Evolutionary conservation across 305 asterid genomes (phyloP), one percentile per base, ranked within the genome.

Genomic region (Fraxinus sp.): DNA sequence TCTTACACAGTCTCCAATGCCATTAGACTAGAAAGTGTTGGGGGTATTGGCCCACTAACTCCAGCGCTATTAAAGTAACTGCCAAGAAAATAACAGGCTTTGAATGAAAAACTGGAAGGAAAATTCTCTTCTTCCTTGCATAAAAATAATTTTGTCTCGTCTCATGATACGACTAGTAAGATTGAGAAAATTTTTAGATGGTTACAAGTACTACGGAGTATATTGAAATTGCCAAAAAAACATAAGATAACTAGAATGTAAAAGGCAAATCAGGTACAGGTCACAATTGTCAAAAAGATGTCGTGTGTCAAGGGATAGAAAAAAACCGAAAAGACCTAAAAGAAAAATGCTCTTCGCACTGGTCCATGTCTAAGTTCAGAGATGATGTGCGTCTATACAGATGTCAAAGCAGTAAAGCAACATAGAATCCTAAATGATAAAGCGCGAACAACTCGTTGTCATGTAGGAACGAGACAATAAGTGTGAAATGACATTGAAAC

Each of bases 61-160:
- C 94, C 94, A 73, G 92, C 68, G 43, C 94, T 91, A 87, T 85
- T 75, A n/a, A 88, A 64, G 86, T 86, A 88, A 77, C 92, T 87
- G 80, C 13, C 66, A 82, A 77, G 76, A 83, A 57, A 68, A 59
- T 37, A 66, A 20, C 8, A n/a, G 43, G 33, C 39, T 2, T 37
- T 73, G 20, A 79, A 79, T 52, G 11, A 59, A 75, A 33, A 37
- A 0, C 66, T 20, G 33, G 64, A 33, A 26, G 33, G 14, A 64
- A 77, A 33, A 35, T 59, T 35, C 22, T 9, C 43, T 5, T 71
- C 41, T 20, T 64, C 68, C 74, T 66, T 11, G 7, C 36, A 26
- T 8, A 68, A 28, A 28, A 9, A 26, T 28, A 28, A 8, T 22
- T 20, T 59, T 62, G 5, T 22, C 9, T 20, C 28, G 2, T 62